Conservation (phyloP, 2,329 filamentous ascomycete species). For the Didymella sp. region DNA sequence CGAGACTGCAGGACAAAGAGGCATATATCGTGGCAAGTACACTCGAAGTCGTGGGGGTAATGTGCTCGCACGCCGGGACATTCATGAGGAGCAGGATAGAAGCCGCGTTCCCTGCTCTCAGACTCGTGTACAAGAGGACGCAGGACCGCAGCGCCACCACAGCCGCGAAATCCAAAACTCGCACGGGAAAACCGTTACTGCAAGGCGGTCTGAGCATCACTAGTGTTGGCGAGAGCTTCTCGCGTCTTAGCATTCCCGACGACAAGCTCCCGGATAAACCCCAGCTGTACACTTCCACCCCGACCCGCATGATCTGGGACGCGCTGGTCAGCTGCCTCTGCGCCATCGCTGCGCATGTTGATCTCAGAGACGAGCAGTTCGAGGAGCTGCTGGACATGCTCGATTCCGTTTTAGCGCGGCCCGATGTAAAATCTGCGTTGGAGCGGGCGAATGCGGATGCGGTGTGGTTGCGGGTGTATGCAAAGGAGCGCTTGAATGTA, state of each 20-base stretch:
- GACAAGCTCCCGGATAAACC: neutral
- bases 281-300: constrained; percentile 59
- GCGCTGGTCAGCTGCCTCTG: constrained; percentile 66
- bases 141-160: constrained; percentile 6
- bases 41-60: constrained; percentile 69
- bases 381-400: constrained; percentile 74
- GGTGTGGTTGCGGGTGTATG: constrained; percentile 68
- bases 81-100: constrained; percentile 81
- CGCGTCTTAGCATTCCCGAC: too few species aligned
- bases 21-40: constrained; percentile 73
- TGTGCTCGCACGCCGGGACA: constrained; percentile 77
- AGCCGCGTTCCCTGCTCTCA: constrained; percentile 70
- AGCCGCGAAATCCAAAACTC: too few species aligned
- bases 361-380: constrained; percentile 71
- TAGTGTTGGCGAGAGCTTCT: too few species aligned
- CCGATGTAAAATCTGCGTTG: constrained; percentile 63
- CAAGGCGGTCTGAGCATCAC: neutral
- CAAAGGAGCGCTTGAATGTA: constrained; percentile 14
- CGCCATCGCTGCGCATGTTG: constrained; percentile 67
- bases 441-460: constrained; percentile 74
- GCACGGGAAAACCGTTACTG: too few species aligned
- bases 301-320: constrained; percentile 69
- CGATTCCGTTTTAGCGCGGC: constrained; percentile 47
- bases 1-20: constrained; percentile 71
- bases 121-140: constrained; percentile 37